Evolutionary conservation across 768 basidiomycete genomes (phyloP).

Genomic region (Epithele typhae): DNA sequence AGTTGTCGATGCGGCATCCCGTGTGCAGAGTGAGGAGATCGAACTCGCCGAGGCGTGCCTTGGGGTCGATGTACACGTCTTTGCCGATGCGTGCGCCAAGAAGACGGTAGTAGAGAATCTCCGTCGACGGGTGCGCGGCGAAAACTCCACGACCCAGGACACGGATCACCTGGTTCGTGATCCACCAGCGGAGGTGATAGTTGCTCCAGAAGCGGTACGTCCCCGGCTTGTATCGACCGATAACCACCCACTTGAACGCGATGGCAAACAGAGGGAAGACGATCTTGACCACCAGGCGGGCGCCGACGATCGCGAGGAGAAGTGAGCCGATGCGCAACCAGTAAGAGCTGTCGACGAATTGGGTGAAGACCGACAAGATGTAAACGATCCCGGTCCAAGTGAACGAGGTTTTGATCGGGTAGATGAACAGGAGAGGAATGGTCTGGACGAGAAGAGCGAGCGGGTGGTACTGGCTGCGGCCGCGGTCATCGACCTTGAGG

Average conservation of each 20-base stretch:
- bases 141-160: constrained; percentile 41
- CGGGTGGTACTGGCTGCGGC: constrained; percentile 26
- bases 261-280: constrained; percentile 37
- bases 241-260: constrained; percentile 44
- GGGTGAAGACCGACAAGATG: constrained; percentile 32
- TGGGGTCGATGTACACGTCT: constrained; percentile 37
- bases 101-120: constrained; percentile 39
- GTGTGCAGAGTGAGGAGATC: constrained; percentile 41
- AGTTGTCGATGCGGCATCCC: constrained; percentile 39
- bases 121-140: constrained; percentile 32
- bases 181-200: constrained; percentile 43
- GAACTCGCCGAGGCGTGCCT: constrained; percentile 36
- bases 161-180: constrained; percentile 37
- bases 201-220: constrained; percentile 25
- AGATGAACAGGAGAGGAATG: constrained; percentile 40
- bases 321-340: constrained; percentile 34
- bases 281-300: constrained; percentile 31
- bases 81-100: constrained; percentile 42
- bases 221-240: constrained; percentile 37
- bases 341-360: constrained; percentile 25
- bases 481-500: not conserved
- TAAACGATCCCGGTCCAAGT: constrained; percentile 39
- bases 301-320: constrained; percentile 30
- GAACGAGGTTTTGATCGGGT: constrained; percentile 40
- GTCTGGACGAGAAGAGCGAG: constrained; percentile 38